phyloP scores from a whole-genome alignment of 1,284 basidiomycete species.

The Cryptococcus hybrid region DNA sequence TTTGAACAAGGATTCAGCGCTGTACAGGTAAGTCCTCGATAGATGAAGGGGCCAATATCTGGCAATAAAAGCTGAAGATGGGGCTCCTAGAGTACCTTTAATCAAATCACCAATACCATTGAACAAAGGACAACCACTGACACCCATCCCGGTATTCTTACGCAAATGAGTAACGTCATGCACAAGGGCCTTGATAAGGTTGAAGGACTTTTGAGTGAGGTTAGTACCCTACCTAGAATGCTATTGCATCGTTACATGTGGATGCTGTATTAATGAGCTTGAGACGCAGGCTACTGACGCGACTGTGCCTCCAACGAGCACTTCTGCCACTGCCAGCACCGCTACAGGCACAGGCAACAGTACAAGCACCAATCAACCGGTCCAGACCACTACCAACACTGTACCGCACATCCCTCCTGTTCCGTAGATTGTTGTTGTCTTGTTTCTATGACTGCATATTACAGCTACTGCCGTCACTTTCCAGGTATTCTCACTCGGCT shows the following conservation, averaged over 20 bases:
- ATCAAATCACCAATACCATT: slow-evolving; percentile 37
- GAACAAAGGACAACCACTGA: slow-evolving; percentile 42
- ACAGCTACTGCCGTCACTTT: too few relatives aligned
- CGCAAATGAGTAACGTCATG: slow-evolving; percentile 36
- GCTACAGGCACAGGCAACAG: neutral
- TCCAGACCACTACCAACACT: slow-evolving; percentile 43
- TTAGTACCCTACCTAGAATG: slow-evolving; percentile 2
- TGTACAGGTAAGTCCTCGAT: slow-evolving; percentile 25
- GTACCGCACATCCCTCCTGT: slow-evolving; percentile 26
- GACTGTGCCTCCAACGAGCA: slow-evolving; percentile 1
- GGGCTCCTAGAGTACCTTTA: slow-evolving; percentile 33
- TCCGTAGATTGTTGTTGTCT: neutral
- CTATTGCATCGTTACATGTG: neutral
- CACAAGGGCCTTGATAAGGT: slow-evolving; percentile 35
- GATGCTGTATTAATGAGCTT: too few relatives aligned
- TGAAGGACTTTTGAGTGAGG: slow-evolving; percentile 24
- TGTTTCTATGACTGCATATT: too few relatives aligned
- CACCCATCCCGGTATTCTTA: slow-evolving; percentile 45
- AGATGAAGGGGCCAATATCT: neutral
- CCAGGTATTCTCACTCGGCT: too few relatives aligned
- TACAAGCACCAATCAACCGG: neutral
- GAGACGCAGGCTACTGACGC: slow-evolving; percentile 1
- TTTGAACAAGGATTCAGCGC: slow-evolving; percentile 31
- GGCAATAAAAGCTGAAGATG: neutral
- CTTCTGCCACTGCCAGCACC: slow-evolving; percentile 2